Evolutionary conservation across 176 grass and related monocot genomes (phyloP).

Genomic region (Guadua angustifolia): DNA sequence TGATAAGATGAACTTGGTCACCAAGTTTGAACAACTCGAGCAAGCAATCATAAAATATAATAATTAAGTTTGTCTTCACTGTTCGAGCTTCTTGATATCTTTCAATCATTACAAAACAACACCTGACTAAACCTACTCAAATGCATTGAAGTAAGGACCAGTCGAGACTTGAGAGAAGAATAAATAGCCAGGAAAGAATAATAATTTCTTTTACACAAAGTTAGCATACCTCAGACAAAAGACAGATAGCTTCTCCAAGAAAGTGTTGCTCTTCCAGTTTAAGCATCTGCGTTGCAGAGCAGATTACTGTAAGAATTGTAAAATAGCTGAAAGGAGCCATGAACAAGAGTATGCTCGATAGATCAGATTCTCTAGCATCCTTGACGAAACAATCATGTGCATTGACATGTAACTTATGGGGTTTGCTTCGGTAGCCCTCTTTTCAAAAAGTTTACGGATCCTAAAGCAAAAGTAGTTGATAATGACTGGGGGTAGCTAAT

Average conservation of each 20-base stretch:
- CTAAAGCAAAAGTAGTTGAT: no score
- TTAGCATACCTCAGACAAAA: constrained; percentile 77
- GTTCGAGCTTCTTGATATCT: constrained; percentile 10
- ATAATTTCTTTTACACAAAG: constrained; percentile 27
- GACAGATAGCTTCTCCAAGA: constrained; percentile 84
- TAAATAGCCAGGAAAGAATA: background rate
- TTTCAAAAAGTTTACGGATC: no score
- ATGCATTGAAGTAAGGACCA: background rate
- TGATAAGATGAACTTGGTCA: background rate
- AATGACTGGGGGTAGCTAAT: no score
- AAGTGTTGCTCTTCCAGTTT: constrained; percentile 94
- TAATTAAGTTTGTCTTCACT: constrained; percentile 13
- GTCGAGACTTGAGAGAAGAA: constrained; percentile 12
- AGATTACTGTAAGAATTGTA: constrained; percentile 43
- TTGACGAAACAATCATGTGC: constrained; percentile 13
- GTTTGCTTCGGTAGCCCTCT: no score
- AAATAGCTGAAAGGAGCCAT: constrained; percentile 33
- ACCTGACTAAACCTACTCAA: constrained; percentile 16
- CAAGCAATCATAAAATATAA: constrained; percentile 1
- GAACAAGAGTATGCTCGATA: background rate
- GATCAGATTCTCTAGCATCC: constrained; percentile 36
- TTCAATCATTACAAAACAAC: background rate
- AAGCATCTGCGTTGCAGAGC: constrained; percentile 70
- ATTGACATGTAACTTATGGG: background rate
- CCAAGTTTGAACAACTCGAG: background rate